phyloP scores from a whole-genome alignment of 345 rosid species.

The Arabis hirsuta region DNA sequence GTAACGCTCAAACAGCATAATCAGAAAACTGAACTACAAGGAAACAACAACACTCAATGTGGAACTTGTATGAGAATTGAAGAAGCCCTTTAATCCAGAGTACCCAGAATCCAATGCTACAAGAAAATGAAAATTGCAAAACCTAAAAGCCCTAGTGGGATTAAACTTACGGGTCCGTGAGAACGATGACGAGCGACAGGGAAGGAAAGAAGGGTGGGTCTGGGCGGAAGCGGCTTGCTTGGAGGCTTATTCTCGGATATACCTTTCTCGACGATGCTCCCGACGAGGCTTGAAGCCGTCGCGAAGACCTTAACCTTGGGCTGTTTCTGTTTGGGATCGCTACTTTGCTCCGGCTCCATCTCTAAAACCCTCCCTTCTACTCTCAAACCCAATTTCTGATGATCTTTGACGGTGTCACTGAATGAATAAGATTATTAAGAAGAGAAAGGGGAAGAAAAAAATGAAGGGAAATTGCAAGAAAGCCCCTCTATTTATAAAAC shows the following conservation, averaged over 20 bases:
- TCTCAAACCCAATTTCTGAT: too few relatives aligned
- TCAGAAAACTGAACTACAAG: background rate
- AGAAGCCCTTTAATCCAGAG: conserved; percentile 4
- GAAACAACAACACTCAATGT: background rate
- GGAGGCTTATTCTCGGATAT: conserved; percentile 46
- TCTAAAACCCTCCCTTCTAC: background rate
- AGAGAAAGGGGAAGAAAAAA: too few relatives aligned
- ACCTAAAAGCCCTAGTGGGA: background rate
- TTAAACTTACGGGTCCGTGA: conserved; percentile 73
- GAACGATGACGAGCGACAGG: conserved; percentile 95
- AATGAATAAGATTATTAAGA: too few relatives aligned
- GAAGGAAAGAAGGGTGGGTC: conserved; percentile 67
- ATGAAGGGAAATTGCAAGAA: background rate
- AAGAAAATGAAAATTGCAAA: background rate
- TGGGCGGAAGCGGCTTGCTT: conserved; percentile 54
- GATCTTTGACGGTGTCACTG: too few relatives aligned
- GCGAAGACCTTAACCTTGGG: conserved; percentile 1
- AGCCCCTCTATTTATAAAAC: background rate
- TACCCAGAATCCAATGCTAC: background rate
- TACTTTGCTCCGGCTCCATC: conserved; percentile 39
- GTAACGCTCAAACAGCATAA: background rate
- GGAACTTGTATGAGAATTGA: background rate
- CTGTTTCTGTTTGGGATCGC: conserved; percentile 16
- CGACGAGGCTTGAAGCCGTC: conserved; percentile 51
- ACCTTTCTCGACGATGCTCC: conserved; percentile 78